phyloP scores from a whole-genome alignment of 2,329 filamentous ascomycete species.

The Aspergillus latus region DNA sequence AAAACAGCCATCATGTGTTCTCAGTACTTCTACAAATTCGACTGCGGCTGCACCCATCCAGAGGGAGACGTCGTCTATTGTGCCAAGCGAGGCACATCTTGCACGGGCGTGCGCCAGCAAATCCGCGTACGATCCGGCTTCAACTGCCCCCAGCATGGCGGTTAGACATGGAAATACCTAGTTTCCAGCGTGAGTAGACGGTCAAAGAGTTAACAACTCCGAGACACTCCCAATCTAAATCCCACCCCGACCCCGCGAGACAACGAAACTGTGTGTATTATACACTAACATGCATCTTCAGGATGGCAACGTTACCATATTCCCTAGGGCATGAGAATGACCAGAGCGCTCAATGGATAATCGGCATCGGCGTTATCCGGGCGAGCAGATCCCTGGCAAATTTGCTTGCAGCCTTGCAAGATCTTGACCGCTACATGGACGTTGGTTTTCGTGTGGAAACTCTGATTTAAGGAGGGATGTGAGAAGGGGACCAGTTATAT shows the following conservation, averaged over 20 bases:
- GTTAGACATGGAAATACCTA: slow-evolving; percentile 12
- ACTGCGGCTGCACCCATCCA: slow-evolving; percentile 37
- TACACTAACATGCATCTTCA: neutral
- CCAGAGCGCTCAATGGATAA: neutral
- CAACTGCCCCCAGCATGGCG: slow-evolving; percentile 35
- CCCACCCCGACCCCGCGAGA: neutral
- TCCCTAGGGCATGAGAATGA: neutral
- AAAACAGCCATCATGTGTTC: slow-evolving; percentile 30
- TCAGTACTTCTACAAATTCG: slow-evolving; percentile 38
- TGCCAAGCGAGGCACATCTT: slow-evolving; percentile 34
- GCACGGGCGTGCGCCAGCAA: slow-evolving; percentile 34
- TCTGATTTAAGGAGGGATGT: neutral
- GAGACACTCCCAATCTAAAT: neutral
- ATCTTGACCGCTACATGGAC: neutral
- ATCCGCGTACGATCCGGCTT: slow-evolving; percentile 33
- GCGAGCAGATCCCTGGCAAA: neutral
- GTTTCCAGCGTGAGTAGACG: too few relatives aligned
- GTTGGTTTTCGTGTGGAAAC: neutral
- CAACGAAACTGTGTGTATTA: neutral
- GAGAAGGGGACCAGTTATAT: neutral
- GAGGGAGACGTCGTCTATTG: slow-evolving; percentile 38
- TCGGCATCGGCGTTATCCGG: neutral
- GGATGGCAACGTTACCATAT: neutral
- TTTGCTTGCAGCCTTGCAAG: too few relatives aligned
- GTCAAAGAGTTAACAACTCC: neutral